Evolutionary conservation across 257 asterid genomes (phyloP), one percentile per base, ranked within the genome.

Genomic region (Penstemon eatonii): DNA sequence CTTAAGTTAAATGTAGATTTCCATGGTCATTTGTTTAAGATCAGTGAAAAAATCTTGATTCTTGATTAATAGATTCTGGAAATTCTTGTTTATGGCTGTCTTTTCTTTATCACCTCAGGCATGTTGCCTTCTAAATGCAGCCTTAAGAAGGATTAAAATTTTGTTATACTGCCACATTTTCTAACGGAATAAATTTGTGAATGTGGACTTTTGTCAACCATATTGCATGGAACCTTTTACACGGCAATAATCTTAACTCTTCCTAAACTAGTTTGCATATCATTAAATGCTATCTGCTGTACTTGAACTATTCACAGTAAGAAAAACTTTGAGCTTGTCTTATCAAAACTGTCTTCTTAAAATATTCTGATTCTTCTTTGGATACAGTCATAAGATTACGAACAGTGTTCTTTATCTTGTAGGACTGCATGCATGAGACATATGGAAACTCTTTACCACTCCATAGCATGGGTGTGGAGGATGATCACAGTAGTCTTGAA

Each of bases 381-480:
- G 40, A 39, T 69, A 3, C 61, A n/a, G 53, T 56, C 38, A 40
- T 73, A 1, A 43, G 37, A 65, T 51, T 62, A 46, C 67, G 33
- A 46, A 57, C 63, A 5, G 33, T 36, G 57, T 63, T 56, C 44
- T 41, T 37, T 42, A 56, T 75, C 56, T 61, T 80, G 70, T 83
- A 93, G 99, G 97, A 88, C 61, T 88, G 97, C 76, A 78, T 90
- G 85, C 94, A 87, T 42, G 99, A 91, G 67, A 51, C 97, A 19
- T 89, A 84, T 76, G 79, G 82, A 68, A 84, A 79, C 74, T 74
- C 96, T 42, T 70, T 91, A 78, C 96, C 96, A 41, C 88, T 87
- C 77, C 96, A 87, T 73, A 59, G 80, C 66, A 81, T 87, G 60
- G 86, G 89, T 38, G 88, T 84, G 71, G 97, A 94, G 79, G 96